Percentiles rank a stretch among this genome's conserved stretches.
Conservation (phyloP, 176 grass and related monocot genomes). For the maize (Zea mays) region DNA sequence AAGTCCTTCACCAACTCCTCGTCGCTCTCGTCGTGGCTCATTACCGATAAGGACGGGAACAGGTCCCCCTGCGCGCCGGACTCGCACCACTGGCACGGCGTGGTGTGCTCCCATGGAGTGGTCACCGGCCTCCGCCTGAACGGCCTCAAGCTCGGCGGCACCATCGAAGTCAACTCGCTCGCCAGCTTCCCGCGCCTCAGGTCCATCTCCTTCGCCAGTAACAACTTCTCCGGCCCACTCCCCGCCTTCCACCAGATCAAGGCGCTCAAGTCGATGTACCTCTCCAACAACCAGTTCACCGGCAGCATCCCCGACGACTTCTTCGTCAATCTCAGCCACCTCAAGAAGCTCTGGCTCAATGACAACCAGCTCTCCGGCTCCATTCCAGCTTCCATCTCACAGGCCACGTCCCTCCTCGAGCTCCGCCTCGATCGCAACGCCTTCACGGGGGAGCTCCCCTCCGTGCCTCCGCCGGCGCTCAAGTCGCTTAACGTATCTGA, state of each 20-base stretch:
- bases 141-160: constrained; percentile 55
- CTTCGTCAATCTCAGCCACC: constrained; percentile 54
- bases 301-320: constrained; percentile 59
- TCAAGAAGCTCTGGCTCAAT: constrained; percentile 91
- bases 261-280: constrained; percentile 65
- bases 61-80: constrained; percentile 46
- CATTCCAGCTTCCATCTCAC: constrained; percentile 48
- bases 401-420: constrained; percentile 61
- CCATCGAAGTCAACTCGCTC: constrained; percentile 59
- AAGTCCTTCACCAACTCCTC: constrained; percentile 73
- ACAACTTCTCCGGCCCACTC: constrained; percentile 64
- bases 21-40: constrained; percentile 67
- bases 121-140: constrained; percentile 61
- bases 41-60: constrained; percentile 35
- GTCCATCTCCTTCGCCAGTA: constrained; percentile 60
- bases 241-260: constrained; percentile 55
- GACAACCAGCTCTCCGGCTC: constrained; percentile 57
- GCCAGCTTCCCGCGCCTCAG: constrained; percentile 51
- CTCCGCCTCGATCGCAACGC: constrained; percentile 63
- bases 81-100: constrained; percentile 58
- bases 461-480: constrained; percentile 44
- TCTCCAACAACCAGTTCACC: constrained; percentile 70
- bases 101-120: constrained; percentile 52
- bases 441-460: constrained; percentile 58
- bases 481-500: constrained; percentile 56